Evolutionary conservation across 2,329 filamentous ascomycete species (phyloP), one percentile per base, ranked within the genome.

Genomic region (Septoria petroselini): DNA sequence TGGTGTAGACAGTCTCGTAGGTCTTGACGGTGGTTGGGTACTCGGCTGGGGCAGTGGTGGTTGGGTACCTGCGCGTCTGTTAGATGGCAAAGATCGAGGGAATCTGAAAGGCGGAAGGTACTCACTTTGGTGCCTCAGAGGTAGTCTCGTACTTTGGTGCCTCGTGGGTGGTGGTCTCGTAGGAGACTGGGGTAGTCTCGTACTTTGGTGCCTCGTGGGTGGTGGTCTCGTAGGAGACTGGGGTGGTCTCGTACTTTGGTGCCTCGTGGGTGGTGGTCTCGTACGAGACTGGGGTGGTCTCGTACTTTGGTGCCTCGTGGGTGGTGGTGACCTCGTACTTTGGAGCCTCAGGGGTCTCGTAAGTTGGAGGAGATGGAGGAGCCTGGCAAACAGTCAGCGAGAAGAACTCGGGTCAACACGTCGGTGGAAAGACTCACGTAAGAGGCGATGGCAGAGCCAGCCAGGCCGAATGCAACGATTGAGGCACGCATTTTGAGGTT

Each of bases 401-500:
- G 6, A 33, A 5, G 30, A 15, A 38, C 21, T 19, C 35, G 35
- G 17, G 17, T 23, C 5, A 15, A 12, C 18, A 12, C 35, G 17
- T 5, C 4, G 35, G 21, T 7, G 7, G 15, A 38, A 38, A n/a
- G n/a, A 42, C 46, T 29, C 40, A 49, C 37, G 38, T 42, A 42
- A 52, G 72, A 60, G 61, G 69, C 68, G 52, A 68, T 39, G 58
- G 66, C 71, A 59, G 68, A 68, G 57, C 53, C 59, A 50, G 68
- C 72, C 50, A 73, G 61, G 60, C 68, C 68, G 53, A 50, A 41
- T 48, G 58, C 56, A 45, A 60, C 46, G 47, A 54, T 50, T 15
- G 50, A 44, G 54, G 56, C 60, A 70, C 73, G 74, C 75, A 78
- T 78, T 35, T 57, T 57, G 48, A 42, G 42, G 18, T 30, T 49